Evolutionary conservation across 148 eudicot genomes (phyloP), one percentile per base, ranked within the genome.

Genomic region (Hydrangea macrophylla): DNA sequence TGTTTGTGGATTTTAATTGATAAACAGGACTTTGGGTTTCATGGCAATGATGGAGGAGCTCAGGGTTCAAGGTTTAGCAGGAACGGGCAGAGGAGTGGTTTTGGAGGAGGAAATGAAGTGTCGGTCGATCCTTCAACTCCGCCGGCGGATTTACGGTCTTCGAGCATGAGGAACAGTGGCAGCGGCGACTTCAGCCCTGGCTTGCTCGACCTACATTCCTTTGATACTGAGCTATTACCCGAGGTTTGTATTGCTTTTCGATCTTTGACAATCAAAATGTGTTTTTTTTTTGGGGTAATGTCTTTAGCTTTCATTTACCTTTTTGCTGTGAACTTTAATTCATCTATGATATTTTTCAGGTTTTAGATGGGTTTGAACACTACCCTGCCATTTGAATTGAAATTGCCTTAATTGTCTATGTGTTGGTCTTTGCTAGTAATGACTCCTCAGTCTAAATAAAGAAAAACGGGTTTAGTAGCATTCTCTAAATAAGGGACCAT

Each of bases 191-290:
- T 59, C 70, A 86, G 88, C 78, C 89, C 96, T 7, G 92, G 96
- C 15, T 80, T 86, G 67, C 83, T 89, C 62, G 96, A 89, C 79
- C 74, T 86, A 61, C 80, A 82, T 75, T 73, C 95, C 6, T 60
- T 82, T 26, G 91, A 89, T 70, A 84, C 89, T 5, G 86, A 84
- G 75, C 83, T 86, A 15, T 58, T 89, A 73, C 64, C 96, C 27
- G 96, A 86, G 89, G 96, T 89, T 20, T 55, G 68, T 44, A n/a
- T 12, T 28, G 20, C 55, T 56, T 11, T 55, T 27, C 3, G 20
- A 15, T 26, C 0, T 40, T 69, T 27, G n/a, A n/a, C 15, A 44
- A 27, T 58, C 5, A 13, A 10, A 5, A 44, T 28, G 2, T 6
- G 25, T 5, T 56, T 12, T 53, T 25, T n/a, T 20, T 31, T 35